Conservation (phyloP, 2,329 filamentous ascomycete species). For the Balansia obtecta region DNA sequence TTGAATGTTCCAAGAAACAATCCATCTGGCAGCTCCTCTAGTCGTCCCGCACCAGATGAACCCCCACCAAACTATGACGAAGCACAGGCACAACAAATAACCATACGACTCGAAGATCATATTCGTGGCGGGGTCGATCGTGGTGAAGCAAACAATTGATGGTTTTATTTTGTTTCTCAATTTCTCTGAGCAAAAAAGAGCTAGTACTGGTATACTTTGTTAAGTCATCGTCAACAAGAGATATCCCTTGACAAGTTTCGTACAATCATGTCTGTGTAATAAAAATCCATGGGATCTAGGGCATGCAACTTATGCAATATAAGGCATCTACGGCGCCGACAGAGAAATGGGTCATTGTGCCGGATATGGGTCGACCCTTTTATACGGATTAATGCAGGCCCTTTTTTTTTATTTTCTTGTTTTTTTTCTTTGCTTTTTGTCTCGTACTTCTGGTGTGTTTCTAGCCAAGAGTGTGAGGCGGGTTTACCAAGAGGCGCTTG, state of each 20-base stretch:
- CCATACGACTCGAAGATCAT: slow-evolving; percentile 51
- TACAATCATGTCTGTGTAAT: background rate
- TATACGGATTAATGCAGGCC: background rate
- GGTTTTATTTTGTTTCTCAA: background rate
- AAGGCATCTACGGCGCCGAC: slow-evolving; percentile 2
- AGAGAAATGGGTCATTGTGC: background rate
- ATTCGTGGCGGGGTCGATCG: slow-evolving; percentile 62
- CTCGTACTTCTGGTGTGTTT: background rate
- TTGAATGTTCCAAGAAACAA: slow-evolving; percentile 15
- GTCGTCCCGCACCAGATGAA: slow-evolving; percentile 45
- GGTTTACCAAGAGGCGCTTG: background rate
- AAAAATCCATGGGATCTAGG: slow-evolving; percentile 4
- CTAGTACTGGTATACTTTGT: background rate
- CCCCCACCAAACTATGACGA: slow-evolving; percentile 89
- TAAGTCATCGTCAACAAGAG: background rate
- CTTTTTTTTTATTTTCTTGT: background rate
- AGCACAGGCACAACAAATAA: slow-evolving; percentile 60
- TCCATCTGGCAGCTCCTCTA: slow-evolving; percentile 24
- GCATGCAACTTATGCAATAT: slow-evolving; percentile 4
- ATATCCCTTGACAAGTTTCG: background rate
- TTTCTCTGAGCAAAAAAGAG: background rate
- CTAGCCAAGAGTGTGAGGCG: too few species aligned
- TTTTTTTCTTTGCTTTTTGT: too few species aligned
- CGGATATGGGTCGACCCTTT: slow-evolving; percentile 1
- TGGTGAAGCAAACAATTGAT: slow-evolving; percentile 23